These are phyloP conservation scores for Termitomyces eurrhizus DNA, from an alignment of 768 basidiomycete genomes.

Conservation along the genomic window DNA sequence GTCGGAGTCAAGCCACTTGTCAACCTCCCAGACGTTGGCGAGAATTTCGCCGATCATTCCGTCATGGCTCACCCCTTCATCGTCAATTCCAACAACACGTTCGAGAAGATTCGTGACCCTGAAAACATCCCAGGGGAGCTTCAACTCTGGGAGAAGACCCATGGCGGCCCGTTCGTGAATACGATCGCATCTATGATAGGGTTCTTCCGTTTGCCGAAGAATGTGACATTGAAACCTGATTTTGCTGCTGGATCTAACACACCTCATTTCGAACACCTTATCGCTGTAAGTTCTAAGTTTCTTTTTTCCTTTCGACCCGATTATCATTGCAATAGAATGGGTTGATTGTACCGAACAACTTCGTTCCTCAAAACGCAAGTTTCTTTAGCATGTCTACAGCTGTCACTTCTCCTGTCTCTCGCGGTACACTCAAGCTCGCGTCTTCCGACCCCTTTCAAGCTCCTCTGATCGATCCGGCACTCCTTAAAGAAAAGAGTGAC, in stretches of 20 bases:
- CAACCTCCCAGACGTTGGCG: conserved; percentile 31
- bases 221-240: conserved; percentile 19
- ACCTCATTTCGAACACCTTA: conserved; percentile 14
- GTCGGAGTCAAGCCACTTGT: conserved; percentile 22
- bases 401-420: conserved; percentile 24
- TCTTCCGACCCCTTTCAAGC: conserved; percentile 11
- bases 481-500: conserved; percentile 8
- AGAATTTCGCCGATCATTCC: conserved; percentile 33
- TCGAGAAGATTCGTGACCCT: conserved; percentile 7
- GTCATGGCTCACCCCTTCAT: conserved; percentile 15
- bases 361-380: conserved; percentile 9
- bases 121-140: conserved; percentile 3
- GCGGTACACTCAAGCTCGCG: conserved; percentile 4
- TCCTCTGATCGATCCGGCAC: conserved; percentile 6
- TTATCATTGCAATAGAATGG: conserved; percentile 1
- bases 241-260: conserved; percentile 22
- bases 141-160: conserved; percentile 1
- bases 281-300: conserved; percentile 2
- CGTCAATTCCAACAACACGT: conserved; percentile 10
- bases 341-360: conserved; percentile 2
- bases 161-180: conserved; percentile 9
- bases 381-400: conserved; percentile 17
- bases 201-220: conserved; percentile 18
- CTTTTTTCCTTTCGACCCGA: neutral
- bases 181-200: conserved; percentile 18